phyloP scores from a whole-genome alignment of 2,329 filamentous ascomycete genomes.

The Epichloe sylvatica region DNA sequence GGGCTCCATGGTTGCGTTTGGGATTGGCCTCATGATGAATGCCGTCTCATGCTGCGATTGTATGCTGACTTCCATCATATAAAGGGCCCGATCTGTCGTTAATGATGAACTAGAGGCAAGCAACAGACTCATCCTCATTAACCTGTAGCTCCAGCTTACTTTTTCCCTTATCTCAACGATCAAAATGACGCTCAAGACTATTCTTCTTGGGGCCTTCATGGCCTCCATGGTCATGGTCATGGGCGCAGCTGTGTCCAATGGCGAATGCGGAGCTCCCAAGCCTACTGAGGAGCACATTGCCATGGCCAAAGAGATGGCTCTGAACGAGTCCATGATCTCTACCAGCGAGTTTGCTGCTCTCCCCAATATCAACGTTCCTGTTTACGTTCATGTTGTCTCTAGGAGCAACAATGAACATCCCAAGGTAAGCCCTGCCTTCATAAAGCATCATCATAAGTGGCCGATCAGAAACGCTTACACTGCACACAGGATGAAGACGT shows the following conservation, averaged over 20 bases:
- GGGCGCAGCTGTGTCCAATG: not conserved
- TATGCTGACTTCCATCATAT: not conserved
- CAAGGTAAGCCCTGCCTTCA: not conserved
- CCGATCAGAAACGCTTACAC: not conserved
- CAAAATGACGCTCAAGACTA: not conserved
- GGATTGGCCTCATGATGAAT: not conserved
- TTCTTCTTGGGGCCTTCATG: not conserved
- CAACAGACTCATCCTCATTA: not conserved
- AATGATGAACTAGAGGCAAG: not conserved
- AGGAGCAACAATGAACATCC: not conserved
- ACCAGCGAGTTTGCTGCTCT: not conserved
- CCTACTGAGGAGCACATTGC: slow-evolving; percentile 1
- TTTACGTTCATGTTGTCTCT: slow-evolving; percentile 1
- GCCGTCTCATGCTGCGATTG: not conserved
- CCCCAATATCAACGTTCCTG: not conserved
- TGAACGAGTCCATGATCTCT: not conserved
- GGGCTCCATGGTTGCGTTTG: not conserved
- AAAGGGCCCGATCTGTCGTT: not conserved
- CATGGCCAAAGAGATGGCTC: not conserved
- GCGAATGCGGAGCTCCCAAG: slow-evolving; percentile 1
- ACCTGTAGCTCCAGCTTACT: not conserved
- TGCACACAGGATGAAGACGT: not conserved
- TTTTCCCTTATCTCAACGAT: not conserved
- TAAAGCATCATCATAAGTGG: not conserved
- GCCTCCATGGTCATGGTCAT: not conserved